Percentiles rank a stretch among this genome's conserved stretches.
These are phyloP conservation scores for Akanthomyces uredinophilus DNA, from an alignment of 2,329 filamentous ascomycete genomes.

Conservation along the genomic window DNA sequence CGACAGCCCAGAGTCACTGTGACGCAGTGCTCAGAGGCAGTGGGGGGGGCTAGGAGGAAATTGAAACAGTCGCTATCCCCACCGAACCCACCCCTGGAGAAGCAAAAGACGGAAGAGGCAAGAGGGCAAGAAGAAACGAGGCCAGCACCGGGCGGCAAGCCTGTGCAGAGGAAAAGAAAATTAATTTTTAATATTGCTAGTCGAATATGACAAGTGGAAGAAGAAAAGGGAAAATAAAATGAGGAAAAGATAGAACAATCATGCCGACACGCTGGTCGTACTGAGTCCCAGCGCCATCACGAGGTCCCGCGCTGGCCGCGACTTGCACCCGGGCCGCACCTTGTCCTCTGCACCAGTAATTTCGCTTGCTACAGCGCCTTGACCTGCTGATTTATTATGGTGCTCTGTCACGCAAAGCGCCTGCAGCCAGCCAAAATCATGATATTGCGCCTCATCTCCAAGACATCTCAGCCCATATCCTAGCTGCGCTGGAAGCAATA, in stretches of 20 bases:
- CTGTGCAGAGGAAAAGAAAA: background rate
- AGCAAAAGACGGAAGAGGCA: background rate
- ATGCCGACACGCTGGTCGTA: background rate
- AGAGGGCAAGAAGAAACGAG: background rate
- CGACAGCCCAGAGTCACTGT: background rate
- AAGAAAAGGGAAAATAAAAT: background rate
- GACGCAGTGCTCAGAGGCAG: constrained; percentile 6
- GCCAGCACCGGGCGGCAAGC: background rate
- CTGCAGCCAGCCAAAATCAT: background rate
- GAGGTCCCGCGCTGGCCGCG: background rate
- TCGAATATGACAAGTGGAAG: background rate
- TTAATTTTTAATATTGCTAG: background rate
- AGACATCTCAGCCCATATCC: constrained; percentile 3
- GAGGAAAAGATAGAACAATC: background rate
- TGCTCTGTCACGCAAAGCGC: background rate
- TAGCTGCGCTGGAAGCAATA: background rate
- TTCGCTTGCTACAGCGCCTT: constrained; percentile 1
- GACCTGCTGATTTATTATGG: background rate
- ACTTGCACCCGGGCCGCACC: background rate
- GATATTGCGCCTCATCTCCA: constrained; percentile 5
- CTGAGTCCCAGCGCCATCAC: background rate
- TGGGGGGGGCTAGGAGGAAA: constrained; percentile 13
- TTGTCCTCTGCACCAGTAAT: background rate
- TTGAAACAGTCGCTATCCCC: constrained; percentile 17
- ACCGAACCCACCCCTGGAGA: constrained; percentile 19